Evolutionary conservation across 2,329 filamentous ascomycete species (phyloP), one percentile per base, ranked within the genome.

Genomic region (Bipolaris oryzae): DNA sequence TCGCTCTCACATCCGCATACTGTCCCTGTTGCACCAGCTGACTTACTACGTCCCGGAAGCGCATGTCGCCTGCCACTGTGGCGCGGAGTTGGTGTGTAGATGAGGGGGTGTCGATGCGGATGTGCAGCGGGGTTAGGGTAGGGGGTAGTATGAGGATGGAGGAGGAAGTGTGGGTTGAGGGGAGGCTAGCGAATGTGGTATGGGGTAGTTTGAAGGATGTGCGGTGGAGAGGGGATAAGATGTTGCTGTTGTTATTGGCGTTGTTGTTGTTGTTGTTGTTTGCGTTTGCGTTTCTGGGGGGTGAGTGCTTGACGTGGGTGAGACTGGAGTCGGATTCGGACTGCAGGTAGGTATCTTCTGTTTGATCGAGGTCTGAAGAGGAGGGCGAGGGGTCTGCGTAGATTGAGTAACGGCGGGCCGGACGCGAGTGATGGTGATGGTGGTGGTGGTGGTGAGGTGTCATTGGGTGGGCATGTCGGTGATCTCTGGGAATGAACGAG

Each of bases 11-110:
- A 4, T 55, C 53, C 0, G n/a, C 33, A 6, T 6, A 9, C 13
- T 53, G n/a, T 15, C 15, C 33, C 13, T 33, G 21, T 5, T 25
- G n/a, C 9, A 65, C 15, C 10, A 67, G 1, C 23, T 65, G 62
- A 18, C 33, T 49, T 0, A 65, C 28, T 1, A 62, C 51, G 16
- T 65, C 61, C 15, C 58, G 53, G 13, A 65, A 41, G 1, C 50
- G 61, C 64, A 61, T 55, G 31, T 61, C 59, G 0, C 53, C 47
- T 6, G 58, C 57, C 3, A 65, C 58, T 1, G 49, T 52, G 7
- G 38, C 60, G 4, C 41, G 43, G 4, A 67, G 3, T 11, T 43
- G 51, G 4, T 55, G 21, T 11, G 10, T 39, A 13, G 23, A n/a
- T 33, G 13, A 21, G 18, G 13, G 15, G 11, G 47, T 42, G 4